Percentiles rank a stretch among this genome's conserved stretches.
Conservation (phyloP, 495 filamentous ascomycete species). For the Sporormia fimetaria region DNA sequence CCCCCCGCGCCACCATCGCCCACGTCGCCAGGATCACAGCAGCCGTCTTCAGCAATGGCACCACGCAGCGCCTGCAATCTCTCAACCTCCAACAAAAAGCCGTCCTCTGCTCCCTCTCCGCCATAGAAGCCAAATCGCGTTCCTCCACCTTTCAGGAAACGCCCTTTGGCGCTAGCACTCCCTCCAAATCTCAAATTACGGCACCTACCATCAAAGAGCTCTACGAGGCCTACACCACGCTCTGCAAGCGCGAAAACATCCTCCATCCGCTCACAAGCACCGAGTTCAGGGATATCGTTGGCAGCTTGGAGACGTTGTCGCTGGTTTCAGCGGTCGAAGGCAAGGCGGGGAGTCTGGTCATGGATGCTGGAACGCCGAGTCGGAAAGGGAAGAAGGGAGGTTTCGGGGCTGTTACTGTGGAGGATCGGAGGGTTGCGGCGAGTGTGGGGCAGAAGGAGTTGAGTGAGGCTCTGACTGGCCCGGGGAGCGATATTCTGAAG, state of each 20-base stretch:
- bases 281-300: constrained; percentile 91
- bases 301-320: constrained; percentile 73
- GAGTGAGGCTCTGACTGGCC: constrained; percentile 23
- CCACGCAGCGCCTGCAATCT: constrained; percentile 65
- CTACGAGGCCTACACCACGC: constrained; percentile 62
- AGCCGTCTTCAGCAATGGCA: constrained; percentile 72
- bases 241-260: constrained; percentile 74
- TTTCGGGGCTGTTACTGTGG: constrained; percentile 26
- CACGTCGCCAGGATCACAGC: constrained; percentile 87
- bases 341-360: constrained; percentile 29
- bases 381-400: constrained; percentile 28
- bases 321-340: constrained; percentile 66
- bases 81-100: constrained; percentile 96
- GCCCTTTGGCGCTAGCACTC: constrained; percentile 37
- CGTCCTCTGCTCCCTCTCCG: constrained; percentile 74
- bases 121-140: constrained; percentile 56
- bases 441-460: constrained; percentile 29
- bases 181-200: constrained; percentile 38
- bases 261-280: constrained; percentile 76
- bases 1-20: constrained; percentile 76
- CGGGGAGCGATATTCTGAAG: constrained; percentile 29
- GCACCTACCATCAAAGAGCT: constrained; percentile 68
- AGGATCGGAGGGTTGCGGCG: constrained; percentile 32
- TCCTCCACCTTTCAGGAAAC: constrained; percentile 11
- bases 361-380: constrained; percentile 28